A percentile compares a stretch with the other conserved stretches of the same genome.
These are phyloP conservation scores for Coelastrella sp. DNA, from an alignment of 139 green algal species.

Conservation along the genomic window DNA sequence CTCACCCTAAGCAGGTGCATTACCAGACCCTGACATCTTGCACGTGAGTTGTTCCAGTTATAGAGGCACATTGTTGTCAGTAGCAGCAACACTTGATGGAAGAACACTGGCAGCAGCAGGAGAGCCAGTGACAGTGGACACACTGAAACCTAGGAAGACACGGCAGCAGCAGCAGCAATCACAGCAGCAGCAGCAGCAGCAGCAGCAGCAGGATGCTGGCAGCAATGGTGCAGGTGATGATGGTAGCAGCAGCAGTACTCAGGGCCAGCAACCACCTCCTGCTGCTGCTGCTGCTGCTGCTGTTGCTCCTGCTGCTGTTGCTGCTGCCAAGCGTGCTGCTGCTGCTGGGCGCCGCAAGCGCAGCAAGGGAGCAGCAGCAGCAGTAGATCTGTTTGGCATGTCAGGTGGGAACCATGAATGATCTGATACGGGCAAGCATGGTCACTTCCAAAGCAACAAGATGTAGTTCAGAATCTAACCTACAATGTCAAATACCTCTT, in stretches of 20 bases:
- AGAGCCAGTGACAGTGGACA: slow-evolving; percentile 5
- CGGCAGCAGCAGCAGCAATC: slow-evolving; percentile 20
- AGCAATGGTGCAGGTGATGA: background rate
- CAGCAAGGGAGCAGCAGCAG: background rate
- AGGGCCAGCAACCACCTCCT: background rate
- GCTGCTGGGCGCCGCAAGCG: background rate
- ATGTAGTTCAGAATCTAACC: too few relatives aligned
- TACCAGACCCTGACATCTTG: background rate
- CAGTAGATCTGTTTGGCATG: slow-evolving; percentile 24
- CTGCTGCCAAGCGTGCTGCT: slow-evolving; percentile 7
- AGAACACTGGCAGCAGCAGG: slow-evolving; percentile 17
- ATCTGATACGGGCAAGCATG: too few relatives aligned
- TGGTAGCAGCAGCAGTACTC: background rate
- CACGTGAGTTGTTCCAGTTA: background rate
- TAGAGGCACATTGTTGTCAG: slow-evolving; percentile 23
- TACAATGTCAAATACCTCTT: too few relatives aligned
- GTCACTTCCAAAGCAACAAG: too few relatives aligned
- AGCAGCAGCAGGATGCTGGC: background rate
- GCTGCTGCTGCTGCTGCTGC: background rate
- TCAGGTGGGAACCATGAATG: too few relatives aligned
- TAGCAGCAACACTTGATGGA: slow-evolving; percentile 2
- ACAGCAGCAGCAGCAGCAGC: background rate
- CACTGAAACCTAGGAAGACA: background rate
- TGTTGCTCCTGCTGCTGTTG: background rate
- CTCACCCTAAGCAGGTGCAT: background rate